Conservation (phyloP, 148 eudicot genomes). For the Chenopodium album region DNA sequence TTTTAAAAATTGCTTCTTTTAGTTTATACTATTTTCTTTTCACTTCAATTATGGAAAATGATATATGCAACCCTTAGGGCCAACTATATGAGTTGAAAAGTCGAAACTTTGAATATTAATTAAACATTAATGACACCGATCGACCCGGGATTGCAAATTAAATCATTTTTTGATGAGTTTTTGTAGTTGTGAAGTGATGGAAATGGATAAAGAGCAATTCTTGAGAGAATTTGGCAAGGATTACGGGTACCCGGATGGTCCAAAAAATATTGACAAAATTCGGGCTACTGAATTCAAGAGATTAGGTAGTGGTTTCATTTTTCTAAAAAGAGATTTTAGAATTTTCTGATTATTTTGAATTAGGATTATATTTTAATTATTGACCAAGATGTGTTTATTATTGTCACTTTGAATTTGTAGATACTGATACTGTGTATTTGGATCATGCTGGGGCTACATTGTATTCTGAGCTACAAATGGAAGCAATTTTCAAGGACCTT, state of each 20-base stretch:
- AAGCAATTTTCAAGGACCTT: slow-evolving; percentile 70
- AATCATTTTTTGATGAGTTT: too few species aligned
- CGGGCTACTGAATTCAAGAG: slow-evolving; percentile 82
- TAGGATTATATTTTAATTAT: not conserved
- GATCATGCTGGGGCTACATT: slow-evolving; percentile 98
- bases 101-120: too few species aligned
- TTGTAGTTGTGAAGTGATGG: slow-evolving; percentile 19
- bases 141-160: too few species aligned
- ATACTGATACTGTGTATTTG: slow-evolving; percentile 62
- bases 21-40: too few species aligned
- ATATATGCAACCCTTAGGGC: too few species aligned
- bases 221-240: slow-evolving; percentile 61
- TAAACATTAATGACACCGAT: too few species aligned
- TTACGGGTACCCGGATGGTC: slow-evolving; percentile 80
- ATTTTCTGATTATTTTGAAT: not conserved
- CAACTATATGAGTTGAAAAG: too few species aligned
- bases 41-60: too few species aligned
- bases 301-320: slow-evolving; percentile 40
- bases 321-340: too few species aligned
- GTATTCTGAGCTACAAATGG: slow-evolving; percentile 92
- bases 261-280: slow-evolving; percentile 65
- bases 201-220: slow-evolving; percentile 53
- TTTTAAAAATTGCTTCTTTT: too few species aligned
- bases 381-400: not conserved
- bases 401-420: slow-evolving; percentile 36